Evolutionary conservation across 768 basidiomycete genomes (phyloP).

Genomic region (Psilocybe cubensis): DNA sequence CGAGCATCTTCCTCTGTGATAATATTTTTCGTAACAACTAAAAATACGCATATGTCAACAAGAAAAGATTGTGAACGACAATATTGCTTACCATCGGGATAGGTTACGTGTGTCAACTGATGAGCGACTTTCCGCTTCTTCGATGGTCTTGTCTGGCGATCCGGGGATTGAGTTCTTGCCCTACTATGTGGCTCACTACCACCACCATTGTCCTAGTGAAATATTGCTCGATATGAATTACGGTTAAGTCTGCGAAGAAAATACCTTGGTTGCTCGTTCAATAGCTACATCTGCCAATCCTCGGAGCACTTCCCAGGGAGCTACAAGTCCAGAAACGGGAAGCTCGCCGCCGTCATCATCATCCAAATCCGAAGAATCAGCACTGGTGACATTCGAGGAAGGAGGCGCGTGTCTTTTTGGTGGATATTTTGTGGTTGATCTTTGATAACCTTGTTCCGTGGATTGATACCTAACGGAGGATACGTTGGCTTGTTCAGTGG

Average conservation of each 20-base stretch:
- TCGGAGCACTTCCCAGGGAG: conserved; percentile 85
- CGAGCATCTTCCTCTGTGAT: conserved; percentile 84
- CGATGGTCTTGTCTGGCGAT: conserved; percentile 65
- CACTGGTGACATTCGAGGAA: conserved; percentile 72
- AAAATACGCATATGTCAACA: conserved; percentile 13
- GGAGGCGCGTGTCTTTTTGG: conserved; percentile 65
- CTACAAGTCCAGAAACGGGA: conserved; percentile 80
- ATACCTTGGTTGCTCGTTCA: conserved; percentile 76
- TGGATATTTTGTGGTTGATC: conserved; percentile 37
- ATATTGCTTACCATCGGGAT: conserved; percentile 69
- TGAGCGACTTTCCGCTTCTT: conserved; percentile 78
- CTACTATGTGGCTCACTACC: conserved; percentile 78
- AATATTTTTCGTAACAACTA: conserved; percentile 85
- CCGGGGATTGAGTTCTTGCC: conserved; percentile 72
- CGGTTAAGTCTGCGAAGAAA: conserved; percentile 9
- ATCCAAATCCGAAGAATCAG: conserved; percentile 84
- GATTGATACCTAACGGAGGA: conserved; percentile 65
- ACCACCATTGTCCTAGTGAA: conserved; percentile 71
- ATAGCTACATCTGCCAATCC: conserved; percentile 83
- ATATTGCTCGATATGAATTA: neutral
- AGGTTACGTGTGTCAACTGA: conserved; percentile 59
- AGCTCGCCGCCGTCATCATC: conserved; percentile 82
- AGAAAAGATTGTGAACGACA: conserved; percentile 3
- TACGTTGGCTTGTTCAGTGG: conserved; percentile 49
- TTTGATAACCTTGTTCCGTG: conserved; percentile 41